phyloP scores from a whole-genome alignment of 1,139 yeast species.

The Geotrichum bryndzae region DNA sequence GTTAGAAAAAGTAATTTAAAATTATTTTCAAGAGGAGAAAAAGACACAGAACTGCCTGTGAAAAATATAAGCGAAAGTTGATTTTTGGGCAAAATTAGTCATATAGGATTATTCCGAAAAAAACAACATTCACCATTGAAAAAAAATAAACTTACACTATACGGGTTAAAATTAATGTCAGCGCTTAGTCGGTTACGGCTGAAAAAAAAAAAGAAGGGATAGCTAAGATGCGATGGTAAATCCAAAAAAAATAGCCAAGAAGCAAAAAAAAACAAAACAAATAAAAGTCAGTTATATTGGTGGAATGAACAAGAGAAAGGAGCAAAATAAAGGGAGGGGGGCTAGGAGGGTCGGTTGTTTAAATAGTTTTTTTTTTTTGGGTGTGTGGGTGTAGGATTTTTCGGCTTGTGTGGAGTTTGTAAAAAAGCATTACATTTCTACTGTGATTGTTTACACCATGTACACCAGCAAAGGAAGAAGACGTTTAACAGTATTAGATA shows the following conservation, averaged over 20 bases:
- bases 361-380: neutral
- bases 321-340: neutral
- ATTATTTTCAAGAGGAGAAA: neutral
- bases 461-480: neutral
- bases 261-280: neutral
- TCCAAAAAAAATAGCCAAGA: neutral
- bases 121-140: neutral
- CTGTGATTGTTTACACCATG: neutral
- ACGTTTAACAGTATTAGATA: too few relatives aligned
- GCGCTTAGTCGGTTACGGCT: neutral
- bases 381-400: neutral
- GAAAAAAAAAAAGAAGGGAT: neutral
- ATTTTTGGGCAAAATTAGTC: slow-evolving; percentile 3
- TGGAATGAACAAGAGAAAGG: neutral
- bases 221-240: neutral
- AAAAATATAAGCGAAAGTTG: neutral
- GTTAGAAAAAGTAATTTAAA: neutral
- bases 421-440: neutral
- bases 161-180: neutral
- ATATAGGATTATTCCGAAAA: neutral
- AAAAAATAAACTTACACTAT: neutral
- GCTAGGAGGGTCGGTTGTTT: neutral
- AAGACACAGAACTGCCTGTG: neutral
- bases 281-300: too few relatives aligned
- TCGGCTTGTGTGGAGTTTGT: neutral